Base-by-base conservation (phyloP, 805 yeast genomes). In the Priceomyces melissophilus region DNA sequence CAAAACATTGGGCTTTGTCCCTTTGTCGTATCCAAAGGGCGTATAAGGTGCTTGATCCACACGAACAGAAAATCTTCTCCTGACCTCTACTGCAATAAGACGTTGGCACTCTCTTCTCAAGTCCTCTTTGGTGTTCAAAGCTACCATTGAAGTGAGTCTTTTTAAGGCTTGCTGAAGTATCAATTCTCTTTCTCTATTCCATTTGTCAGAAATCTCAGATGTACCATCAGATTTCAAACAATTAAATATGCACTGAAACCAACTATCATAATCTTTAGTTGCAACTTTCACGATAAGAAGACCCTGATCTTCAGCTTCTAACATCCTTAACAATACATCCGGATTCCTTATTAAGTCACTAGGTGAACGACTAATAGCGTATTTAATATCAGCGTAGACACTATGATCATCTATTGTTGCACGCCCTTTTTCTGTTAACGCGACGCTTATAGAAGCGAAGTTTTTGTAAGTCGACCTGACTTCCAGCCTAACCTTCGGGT, bases 41-140 rank as follows among this genome's bases (percentile, higher is more conserved):
- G 85, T 81, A 62, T 70, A 90, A 26, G 99, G 97, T 2, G 98
- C 96, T 67, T 90, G 98, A 59, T 91, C 93, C 28, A 93, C 73
- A 53, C 82, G 84, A 15, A 76, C 72, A 58, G 79, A 69, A 54
- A 91, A 84, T 23, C 76, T 69, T 32, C 76, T 73, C 50, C 98
- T 82, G 28, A 91, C 79, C 43, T 82, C 82, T 43, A 71, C 75
- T 38, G 81, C 81, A 34, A 93, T 71, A 32, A 79, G 58, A 41
- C 85, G 75, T 58, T 86, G 86, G 65, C 96, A 85, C 41, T 76
- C 82, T 42, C 84, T 76, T 41, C 88, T 78, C 40, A 91, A 70
- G 40, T 82, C 85, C 54, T 90, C 98, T 47, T 90, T 87, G 38
- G 93, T 82, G 55, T 85, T 86, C 37, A 81, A 71, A 7, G 87